Conservation (phyloP, 2,329 filamentous ascomycete genomes). For the Ophidiomyces ophidiicola region DNA sequence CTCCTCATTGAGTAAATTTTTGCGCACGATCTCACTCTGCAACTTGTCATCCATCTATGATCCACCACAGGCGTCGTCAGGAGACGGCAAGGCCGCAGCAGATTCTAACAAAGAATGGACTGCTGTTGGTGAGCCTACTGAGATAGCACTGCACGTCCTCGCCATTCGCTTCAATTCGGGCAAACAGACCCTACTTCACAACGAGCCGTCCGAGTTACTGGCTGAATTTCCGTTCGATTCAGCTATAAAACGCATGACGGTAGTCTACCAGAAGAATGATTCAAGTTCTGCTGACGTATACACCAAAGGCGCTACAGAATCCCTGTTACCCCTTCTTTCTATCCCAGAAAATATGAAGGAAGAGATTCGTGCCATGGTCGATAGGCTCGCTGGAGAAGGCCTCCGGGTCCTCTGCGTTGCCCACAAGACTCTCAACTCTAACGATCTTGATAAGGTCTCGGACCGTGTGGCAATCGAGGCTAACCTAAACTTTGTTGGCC, state of each 20-base stretch:
- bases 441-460: conserved; percentile 36
- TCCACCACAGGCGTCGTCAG: conserved; percentile 12
- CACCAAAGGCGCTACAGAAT: conserved; percentile 48
- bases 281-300: conserved; percentile 14
- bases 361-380: conserved; percentile 49
- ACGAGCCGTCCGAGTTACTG: conserved; percentile 38
- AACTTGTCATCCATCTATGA: conserved; percentile 49
- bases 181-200: conserved; percentile 39
- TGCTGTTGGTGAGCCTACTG: conserved; percentile 50
- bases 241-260: conserved; percentile 57
- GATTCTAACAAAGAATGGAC: conserved; percentile 41
- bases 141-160: conserved; percentile 58
- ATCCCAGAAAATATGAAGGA: conserved; percentile 41
- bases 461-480: conserved; percentile 49
- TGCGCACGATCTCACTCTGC: conserved; percentile 48
- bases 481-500: conserved; percentile 56
- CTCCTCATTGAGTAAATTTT: conserved; percentile 31
- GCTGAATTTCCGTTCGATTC: conserved; percentile 58
- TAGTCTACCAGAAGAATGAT: conserved; percentile 39
- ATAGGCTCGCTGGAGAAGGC: conserved; percentile 47
- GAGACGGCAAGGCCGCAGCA: conserved; percentile 11
- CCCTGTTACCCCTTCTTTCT: conserved; percentile 48
- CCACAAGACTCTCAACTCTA: conserved; percentile 23
- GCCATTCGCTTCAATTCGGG: conserved; percentile 47
- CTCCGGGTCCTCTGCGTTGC: conserved; percentile 45